Evolutionary conservation across 306 rosid genomes (phyloP).

Genomic region (Cicer cuneatum): DNA sequence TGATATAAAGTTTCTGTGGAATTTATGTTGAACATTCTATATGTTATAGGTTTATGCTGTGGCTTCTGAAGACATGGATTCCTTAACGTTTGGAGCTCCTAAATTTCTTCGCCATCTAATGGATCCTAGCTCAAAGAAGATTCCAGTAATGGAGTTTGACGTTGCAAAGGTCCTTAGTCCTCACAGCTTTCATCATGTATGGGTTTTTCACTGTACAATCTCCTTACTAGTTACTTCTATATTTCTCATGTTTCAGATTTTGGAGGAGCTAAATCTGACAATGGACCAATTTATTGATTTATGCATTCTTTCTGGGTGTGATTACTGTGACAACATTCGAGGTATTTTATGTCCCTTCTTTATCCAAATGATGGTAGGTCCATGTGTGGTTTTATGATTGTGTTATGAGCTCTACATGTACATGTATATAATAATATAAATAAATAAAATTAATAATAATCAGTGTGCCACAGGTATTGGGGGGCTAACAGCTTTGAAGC

Average conservation of each 20-base stretch:
- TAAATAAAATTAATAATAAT: not conserved
- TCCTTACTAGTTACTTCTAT: conserved; percentile 39
- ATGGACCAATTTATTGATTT: conserved; percentile 97
- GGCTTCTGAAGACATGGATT: conserved; percentile 99
- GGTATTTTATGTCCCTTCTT: conserved; percentile 53
- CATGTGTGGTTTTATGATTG: conserved; percentile 14
- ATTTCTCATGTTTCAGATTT: conserved; percentile 59
- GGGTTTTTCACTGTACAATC: conserved; percentile 29
- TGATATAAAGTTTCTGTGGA: not conserved
- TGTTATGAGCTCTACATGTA: conserved; percentile 28
- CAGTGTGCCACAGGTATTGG: conserved; percentile 79
- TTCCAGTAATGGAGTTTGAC: conserved; percentile 98
- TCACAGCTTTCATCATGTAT: conserved; percentile 25
- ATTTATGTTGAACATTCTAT: conserved; percentile 32
- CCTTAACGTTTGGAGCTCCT: conserved; percentile 92
- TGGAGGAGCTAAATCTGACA: conserved; percentile 83
- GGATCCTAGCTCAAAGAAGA: conserved; percentile 97
- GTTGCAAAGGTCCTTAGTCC: conserved; percentile 69
- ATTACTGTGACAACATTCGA: conserved; percentile 92
- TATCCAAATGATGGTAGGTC: conserved; percentile 27
- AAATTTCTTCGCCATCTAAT: conserved; percentile 93
- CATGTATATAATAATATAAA: conserved; percentile 19
- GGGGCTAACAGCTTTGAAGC: conserved; percentile 93
- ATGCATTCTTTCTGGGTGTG: conserved; percentile 98
- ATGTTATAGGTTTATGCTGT: conserved; percentile 81